Evolutionary conservation across 306 rosid genomes (phyloP), one percentile per base, ranked within the genome.

Genomic region (Alnus rubra): DNA sequence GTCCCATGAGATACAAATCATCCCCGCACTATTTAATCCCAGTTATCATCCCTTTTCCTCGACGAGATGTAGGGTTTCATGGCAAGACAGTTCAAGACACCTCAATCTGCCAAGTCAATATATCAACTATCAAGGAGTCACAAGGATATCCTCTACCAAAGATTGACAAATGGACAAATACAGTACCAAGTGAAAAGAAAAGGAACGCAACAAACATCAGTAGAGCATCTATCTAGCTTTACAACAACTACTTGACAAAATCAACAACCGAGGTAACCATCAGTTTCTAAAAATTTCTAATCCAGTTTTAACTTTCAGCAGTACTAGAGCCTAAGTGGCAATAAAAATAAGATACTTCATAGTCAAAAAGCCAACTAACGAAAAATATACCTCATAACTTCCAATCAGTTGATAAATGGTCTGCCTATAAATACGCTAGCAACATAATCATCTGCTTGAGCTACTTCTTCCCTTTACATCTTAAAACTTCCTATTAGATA

Each of bases 281-380:
- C 47, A 9, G 49, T 67, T 42, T 18, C 49, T 18, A 7, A 9
- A 33, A 37, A 16, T 39, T 39, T 39, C 14, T 1, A 39, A 67
- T n/a, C 72, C 72, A 16, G 33, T 67, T 28, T 39, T 47, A 18
- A 42, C 72, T 39, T 39, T 18, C 50, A 67, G 50, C 8, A 42
- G 51, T 4, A 16, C 13, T 18, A 9, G 30, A 44, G 51, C 31
- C 50, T 67, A 42, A 67, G 39, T 67, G 51, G 72, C 13, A 9
- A n/a, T 44, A 71, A 15, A 53, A 9, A 18, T 64, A 65, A 71
- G 42, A 75, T n/a, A 65, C 55, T n/a, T 72, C 37, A 76, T 73
- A 54, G 67, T 51, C 35, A 9, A 68, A 39, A 45, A 69, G 53
- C 73, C 53, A 44, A 69, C 33, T 69, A 67, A 44, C 15, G 19